phyloP scores from a whole-genome alignment of 176 grass and related monocot species.

The Aegilops bicornis region DNA sequence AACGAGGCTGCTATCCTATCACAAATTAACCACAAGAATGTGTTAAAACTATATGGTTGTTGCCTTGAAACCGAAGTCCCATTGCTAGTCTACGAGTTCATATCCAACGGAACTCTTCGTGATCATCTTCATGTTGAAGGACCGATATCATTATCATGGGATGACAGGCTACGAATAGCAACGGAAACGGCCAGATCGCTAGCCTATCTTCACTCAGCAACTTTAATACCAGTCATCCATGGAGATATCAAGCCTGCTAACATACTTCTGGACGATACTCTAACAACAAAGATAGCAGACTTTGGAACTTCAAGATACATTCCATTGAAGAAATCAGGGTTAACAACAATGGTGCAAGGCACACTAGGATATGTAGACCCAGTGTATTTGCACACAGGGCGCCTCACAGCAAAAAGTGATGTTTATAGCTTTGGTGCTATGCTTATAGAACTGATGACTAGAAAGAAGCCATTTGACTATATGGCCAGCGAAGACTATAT shows the following conservation, averaged over 20 bases:
- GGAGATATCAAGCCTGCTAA: not conserved
- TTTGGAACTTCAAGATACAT: not conserved
- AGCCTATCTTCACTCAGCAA: not conserved
- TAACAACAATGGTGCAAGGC: not conserved
- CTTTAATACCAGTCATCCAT: not conserved
- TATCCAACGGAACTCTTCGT: not conserved
- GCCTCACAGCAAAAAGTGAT: not conserved
- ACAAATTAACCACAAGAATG: not conserved
- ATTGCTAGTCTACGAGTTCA: not conserved
- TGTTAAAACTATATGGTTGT: not conserved
- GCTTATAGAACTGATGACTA: not conserved
- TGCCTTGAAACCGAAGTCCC: not conserved
- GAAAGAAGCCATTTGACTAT: not conserved
- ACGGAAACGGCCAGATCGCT: not conserved
- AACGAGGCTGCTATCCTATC: not conserved
- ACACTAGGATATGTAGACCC: not conserved
- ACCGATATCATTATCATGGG: not conserved
- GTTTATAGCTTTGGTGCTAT: not conserved
- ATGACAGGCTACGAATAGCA: not conserved
- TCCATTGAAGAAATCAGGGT: not conserved
- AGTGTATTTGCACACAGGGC: not conserved
- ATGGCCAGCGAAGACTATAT: not conserved
- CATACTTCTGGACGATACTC: constrained; percentile 5
- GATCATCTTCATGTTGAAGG: not conserved
- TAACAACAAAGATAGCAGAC: not conserved